These are phyloP conservation scores for Asterochloris erici DNA, from an alignment of 139 green algal genomes.

Conservation along the genomic window DNA sequence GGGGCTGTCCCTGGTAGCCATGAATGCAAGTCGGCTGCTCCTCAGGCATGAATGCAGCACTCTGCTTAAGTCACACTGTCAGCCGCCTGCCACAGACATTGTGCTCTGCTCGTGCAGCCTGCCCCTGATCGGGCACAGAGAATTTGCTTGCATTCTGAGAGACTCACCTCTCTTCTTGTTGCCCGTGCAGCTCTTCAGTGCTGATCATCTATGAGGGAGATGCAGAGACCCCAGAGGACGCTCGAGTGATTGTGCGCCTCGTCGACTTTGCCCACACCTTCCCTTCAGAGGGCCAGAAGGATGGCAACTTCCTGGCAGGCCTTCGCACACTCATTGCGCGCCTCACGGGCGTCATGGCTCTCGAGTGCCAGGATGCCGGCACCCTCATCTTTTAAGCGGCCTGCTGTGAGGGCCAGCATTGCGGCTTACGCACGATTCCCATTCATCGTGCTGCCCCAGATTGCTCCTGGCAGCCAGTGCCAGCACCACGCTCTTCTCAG, in stretches of 20 bases:
- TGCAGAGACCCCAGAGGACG: conserved; percentile 37
- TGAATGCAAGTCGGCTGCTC: no score
- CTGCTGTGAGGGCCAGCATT: no score
- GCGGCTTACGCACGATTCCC: no score
- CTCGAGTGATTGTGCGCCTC: conserved; percentile 28
- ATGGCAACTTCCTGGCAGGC: conserved; percentile 68
- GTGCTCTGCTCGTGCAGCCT: neutral
- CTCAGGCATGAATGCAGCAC: no score
- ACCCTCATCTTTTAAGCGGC: no score
- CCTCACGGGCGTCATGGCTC: conserved; percentile 3
- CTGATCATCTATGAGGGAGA: conserved; percentile 80
- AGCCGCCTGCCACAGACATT: neutral
- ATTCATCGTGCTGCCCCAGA: no score
- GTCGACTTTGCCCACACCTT: conserved; percentile 91
- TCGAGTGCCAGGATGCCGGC: conserved; percentile 1
- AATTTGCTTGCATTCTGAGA: neutral
- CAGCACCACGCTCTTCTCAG: no score
- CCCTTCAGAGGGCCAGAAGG: conserved; percentile 32
- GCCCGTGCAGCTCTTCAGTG: conserved; percentile 17
- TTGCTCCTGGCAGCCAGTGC: no score
- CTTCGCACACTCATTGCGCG: conserved; percentile 41
- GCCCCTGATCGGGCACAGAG: neutral
- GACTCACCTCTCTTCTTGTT: neutral
- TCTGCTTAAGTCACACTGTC: neutral
- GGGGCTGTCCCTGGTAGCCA: no score